Base-by-base conservation (phyloP, 345 rosid genomes). In the Arabidopsis arenosa region DNA sequence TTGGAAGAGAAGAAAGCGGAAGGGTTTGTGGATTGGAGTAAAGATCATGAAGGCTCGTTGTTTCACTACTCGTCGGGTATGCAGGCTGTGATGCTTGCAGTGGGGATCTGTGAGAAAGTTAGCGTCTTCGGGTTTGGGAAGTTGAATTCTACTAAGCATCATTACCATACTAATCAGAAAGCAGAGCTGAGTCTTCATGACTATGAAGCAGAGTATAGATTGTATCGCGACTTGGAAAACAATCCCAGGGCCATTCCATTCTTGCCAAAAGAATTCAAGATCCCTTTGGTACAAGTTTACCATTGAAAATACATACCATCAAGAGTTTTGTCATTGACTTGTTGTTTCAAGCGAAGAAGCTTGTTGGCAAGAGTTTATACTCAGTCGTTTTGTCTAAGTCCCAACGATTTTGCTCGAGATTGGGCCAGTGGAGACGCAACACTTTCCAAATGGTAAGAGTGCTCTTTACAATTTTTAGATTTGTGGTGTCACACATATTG, bases 41-140 rank as follows among this genome's bases (percentile, higher is more conserved):
- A 85, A 63, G 70, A 54, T 2, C 98, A 92, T 58, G 95, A 92
- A 49, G 97, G 91, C 1, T 67, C 88, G 3, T 56, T 90, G 87
- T 94, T 94, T 69, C 98, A 94, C 56, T 94, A 94, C 83, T 92
- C 97, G 0, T 94, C 98, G 11, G 98, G 97, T 33, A 85, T 92
- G 86, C 97, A 94, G 52, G 98, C 97, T 32, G 88, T 89, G 32
- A 86, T 92, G 93, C 83, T 92, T 8, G 88, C 97, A 0, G 74
- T 83, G 12, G 98, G 97, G 40, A 71, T 89, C 17, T 94, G 97
- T 57, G 95, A 94, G 35, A 78, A 74, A 80, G 97, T 94, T 39
- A 79, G 91, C n/a, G 18, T 94, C 7, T 92, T 94, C 43, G 97
- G 98, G 43, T 94, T 88, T 60, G 98, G 98, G 70, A 94, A 94